These are phyloP conservation scores for Ogataea pini DNA, from an alignment of 805 yeast species.

Conservation along the genomic window DNA sequence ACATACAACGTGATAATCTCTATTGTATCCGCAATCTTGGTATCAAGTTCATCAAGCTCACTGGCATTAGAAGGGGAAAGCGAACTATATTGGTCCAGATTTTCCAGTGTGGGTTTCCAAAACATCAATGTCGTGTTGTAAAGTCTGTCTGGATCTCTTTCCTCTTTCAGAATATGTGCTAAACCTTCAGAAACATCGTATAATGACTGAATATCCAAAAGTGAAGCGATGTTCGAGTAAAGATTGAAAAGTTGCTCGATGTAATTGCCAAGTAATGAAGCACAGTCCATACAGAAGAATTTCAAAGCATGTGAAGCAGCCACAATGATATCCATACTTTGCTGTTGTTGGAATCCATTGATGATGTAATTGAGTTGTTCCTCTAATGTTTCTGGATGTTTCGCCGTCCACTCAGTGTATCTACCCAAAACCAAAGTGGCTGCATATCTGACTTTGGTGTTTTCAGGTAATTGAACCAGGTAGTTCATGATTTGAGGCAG, in stretches of 20 bases:
- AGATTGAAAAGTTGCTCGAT: conserved; percentile 75
- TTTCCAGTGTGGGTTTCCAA: conserved; percentile 61
- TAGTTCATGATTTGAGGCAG: conserved; percentile 76
- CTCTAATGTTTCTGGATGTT: conserved; percentile 80
- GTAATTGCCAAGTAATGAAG: conserved; percentile 59
- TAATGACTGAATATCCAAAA: conserved; percentile 66
- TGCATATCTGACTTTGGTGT: conserved; percentile 85
- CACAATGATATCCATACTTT: conserved; percentile 53
- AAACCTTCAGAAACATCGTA: conserved; percentile 87
- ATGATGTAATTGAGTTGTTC: conserved; percentile 83
- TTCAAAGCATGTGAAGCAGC: conserved; percentile 94
- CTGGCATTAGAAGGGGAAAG: conserved; percentile 13
- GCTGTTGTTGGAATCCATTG: conserved; percentile 56
- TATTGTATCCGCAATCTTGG: conserved; percentile 67
- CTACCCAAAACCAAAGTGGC: conserved; percentile 93
- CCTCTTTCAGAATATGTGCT: conserved; percentile 74
- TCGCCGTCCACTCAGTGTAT: conserved; percentile 92
- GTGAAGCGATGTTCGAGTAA: conserved; percentile 55
- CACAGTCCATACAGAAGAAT: conserved; percentile 93
- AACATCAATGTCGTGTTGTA: conserved; percentile 60
- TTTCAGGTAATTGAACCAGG: conserved; percentile 74
- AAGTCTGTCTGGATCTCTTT: conserved; percentile 49
- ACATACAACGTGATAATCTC: conserved; percentile 67
- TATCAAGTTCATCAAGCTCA: conserved; percentile 39
- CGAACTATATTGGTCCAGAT: conserved; percentile 34